Evolutionary conservation across 1,284 basidiomycete genomes (phyloP).

Genomic region (Leucoagaricus sp.): DNA sequence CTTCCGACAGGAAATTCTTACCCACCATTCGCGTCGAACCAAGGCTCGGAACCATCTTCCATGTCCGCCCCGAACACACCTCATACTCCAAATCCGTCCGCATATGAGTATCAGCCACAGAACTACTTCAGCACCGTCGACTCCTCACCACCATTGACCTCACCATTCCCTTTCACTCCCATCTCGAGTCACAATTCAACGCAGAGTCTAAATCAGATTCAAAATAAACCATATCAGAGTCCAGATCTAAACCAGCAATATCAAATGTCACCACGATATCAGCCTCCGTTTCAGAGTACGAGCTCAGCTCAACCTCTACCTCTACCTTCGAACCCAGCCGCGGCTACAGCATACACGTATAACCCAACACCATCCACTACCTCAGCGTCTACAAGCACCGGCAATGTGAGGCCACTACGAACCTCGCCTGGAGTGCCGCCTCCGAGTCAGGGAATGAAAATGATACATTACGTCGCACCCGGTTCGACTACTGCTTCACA

Average conservation of each 20-base stretch:
- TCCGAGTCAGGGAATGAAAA: constrained; percentile 6
- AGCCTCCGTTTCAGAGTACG: too few relatives aligned
- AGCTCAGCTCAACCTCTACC: not conserved
- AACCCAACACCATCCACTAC: not conserved
- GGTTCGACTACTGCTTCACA: not conserved
- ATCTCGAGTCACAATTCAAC: not conserved
- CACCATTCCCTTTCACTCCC: not conserved
- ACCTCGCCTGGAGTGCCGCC: not conserved
- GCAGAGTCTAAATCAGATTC: not conserved
- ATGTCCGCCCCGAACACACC: not conserved
- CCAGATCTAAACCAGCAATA: not conserved
- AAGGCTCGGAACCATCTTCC: not conserved
- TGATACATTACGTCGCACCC: constrained; percentile 11
- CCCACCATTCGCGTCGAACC: not conserved
- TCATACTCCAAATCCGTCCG: not conserved
- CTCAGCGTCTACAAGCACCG: not conserved
- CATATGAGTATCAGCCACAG: not conserved
- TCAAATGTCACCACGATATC: too few relatives aligned
- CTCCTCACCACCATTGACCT: not conserved
- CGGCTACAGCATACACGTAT: not conserved
- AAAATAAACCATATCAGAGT: not conserved
- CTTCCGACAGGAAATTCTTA: not conserved
- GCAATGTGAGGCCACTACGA: not conserved
- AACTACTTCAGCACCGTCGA: not conserved
- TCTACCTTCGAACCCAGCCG: too few relatives aligned